Conservation (phyloP, 148 eudicot genomes). For the Oxyria digyna region DNA sequence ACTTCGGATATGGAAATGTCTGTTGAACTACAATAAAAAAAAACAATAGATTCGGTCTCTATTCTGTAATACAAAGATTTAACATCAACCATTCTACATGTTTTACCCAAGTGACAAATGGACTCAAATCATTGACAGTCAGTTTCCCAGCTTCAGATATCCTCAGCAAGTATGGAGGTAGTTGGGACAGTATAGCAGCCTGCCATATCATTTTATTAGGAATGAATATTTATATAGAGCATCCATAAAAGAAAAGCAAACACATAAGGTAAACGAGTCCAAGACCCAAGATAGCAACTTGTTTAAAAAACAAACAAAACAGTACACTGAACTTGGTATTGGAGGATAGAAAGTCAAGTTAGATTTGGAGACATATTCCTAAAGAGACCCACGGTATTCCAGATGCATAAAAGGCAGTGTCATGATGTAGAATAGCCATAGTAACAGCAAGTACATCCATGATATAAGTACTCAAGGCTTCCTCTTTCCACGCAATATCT, state of each 20-base stretch:
- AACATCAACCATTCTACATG: neutral
- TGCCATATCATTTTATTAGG: slow-evolving; percentile 24
- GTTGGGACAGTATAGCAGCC: slow-evolving; percentile 78
- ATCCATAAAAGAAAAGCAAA: neutral
- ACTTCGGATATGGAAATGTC: slow-evolving; percentile 46
- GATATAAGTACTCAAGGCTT: neutral
- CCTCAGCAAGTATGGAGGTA: slow-evolving; percentile 56
- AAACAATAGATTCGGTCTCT: neutral
- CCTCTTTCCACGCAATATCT: neutral
- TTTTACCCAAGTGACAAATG: slow-evolving; percentile 72
- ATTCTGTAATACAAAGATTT: neutral
- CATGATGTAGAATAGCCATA: neutral
- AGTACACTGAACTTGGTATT: neutral
- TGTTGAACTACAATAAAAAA: slow-evolving; percentile 43
- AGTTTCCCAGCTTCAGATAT: slow-evolving; percentile 40
- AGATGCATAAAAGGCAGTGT: neutral
- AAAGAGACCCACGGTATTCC: neutral
- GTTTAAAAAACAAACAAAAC: neutral
- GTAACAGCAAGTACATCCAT: neutral
- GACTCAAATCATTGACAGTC: slow-evolving; percentile 44
- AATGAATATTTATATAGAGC: neutral
- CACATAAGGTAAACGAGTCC: neutral
- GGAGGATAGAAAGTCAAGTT: neutral
- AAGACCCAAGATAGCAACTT: neutral
- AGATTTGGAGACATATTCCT: neutral